phyloP scores from a whole-genome alignment of 768 basidiomycete species.

The Tephrocybe sp. region DNA sequence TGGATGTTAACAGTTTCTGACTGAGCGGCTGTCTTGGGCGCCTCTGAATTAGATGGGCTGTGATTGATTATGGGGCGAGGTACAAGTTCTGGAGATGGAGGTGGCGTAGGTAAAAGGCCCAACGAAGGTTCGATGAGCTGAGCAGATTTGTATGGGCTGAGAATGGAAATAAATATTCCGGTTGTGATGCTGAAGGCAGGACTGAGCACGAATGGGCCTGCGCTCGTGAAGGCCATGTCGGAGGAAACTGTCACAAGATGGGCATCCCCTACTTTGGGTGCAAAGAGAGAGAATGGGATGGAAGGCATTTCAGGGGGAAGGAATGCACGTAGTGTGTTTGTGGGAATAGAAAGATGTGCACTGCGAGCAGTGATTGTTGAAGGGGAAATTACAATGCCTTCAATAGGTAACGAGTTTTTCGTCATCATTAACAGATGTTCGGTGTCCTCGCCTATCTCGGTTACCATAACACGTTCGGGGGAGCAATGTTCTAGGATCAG shows the following conservation, averaged over 20 bases:
- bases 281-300: constrained; percentile 16
- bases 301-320: constrained; percentile 1
- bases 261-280: constrained; percentile 9
- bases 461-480: constrained; percentile 3
- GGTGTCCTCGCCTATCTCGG: not conserved
- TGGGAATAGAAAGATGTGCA: constrained; percentile 2
- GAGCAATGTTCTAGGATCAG: constrained; percentile 15
- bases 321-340: constrained; percentile 8
- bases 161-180: constrained; percentile 28
- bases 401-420: constrained; percentile 6
- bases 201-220: constrained; percentile 23
- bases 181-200: constrained; percentile 24
- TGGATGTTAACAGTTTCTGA: too few species aligned
- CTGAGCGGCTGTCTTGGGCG: too few species aligned
- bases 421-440: constrained; percentile 2
- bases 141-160: constrained; percentile 27
- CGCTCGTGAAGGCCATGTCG: constrained; percentile 1
- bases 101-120: constrained; percentile 34
- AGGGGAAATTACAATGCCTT: constrained; percentile 6
- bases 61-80: constrained; percentile 5
- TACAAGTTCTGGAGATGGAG: constrained; percentile 32
- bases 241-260: constrained; percentile 14
- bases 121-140: constrained; percentile 7
- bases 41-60: not conserved
- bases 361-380: not conserved